These are phyloP conservation scores for Aspergillus cejpii DNA, from an alignment of 2,329 filamentous ascomycete genomes.

Conservation along the genomic window DNA sequence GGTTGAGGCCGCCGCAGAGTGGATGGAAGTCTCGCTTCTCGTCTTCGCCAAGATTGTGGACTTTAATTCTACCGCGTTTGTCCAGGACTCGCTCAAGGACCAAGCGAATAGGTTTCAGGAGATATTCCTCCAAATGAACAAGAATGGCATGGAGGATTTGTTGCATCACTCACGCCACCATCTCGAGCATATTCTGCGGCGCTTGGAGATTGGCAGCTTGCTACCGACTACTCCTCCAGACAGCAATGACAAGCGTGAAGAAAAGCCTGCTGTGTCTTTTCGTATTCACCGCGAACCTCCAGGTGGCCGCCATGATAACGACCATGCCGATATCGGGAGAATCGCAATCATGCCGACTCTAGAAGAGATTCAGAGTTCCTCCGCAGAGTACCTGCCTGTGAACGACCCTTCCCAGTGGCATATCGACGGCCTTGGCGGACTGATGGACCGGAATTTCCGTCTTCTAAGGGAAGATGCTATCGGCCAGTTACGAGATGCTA, in stretches of 20 bases:
- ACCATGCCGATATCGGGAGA: slow-evolving; percentile 27
- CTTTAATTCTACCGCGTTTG: slow-evolving; percentile 35
- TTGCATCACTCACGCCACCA: slow-evolving; percentile 14
- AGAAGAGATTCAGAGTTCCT: slow-evolving; percentile 28
- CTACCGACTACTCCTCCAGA: slow-evolving; percentile 6
- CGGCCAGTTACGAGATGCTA: slow-evolving; percentile 28
- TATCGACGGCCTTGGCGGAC: slow-evolving; percentile 20
- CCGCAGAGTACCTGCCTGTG: slow-evolving; percentile 30
- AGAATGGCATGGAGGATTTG: slow-evolving; percentile 2
- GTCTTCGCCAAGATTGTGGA: slow-evolving; percentile 30
- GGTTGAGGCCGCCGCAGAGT: slow-evolving; percentile 1
- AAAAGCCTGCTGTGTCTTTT: slow-evolving; percentile 9
- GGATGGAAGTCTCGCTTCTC: slow-evolving; percentile 18
- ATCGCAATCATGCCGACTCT: slow-evolving; percentile 35
- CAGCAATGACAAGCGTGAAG: neutral
- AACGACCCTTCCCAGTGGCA: slow-evolving; percentile 28
- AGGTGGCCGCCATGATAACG: slow-evolving; percentile 35
- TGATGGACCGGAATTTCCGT: slow-evolving; percentile 35
- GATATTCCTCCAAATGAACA: slow-evolving; percentile 11
- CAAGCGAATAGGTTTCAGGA: slow-evolving; percentile 15
- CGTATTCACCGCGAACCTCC: slow-evolving; percentile 13
- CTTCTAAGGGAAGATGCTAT: slow-evolving; percentile 34
- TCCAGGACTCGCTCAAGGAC: slow-evolving; percentile 20
- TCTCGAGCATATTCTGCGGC: slow-evolving; percentile 16
- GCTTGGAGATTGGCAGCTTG: slow-evolving; percentile 18